Evolutionary conservation across 106 monocot species (phyloP), one percentile per base, ranked within the genome.

Genomic region (Acorus calamus): DNA sequence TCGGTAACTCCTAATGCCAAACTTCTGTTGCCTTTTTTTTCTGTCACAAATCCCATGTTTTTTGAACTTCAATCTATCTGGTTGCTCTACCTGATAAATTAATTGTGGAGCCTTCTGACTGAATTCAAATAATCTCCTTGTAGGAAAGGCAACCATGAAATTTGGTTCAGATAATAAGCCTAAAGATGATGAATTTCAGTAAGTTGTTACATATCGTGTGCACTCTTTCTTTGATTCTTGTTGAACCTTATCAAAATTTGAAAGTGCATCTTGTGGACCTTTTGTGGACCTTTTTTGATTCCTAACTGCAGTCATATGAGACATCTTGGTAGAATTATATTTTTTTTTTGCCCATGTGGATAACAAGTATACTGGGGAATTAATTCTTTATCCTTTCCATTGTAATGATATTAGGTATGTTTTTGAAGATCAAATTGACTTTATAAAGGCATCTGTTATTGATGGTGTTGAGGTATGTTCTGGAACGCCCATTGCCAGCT

Each of bases 341-440:
- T 28, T 28, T 28, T 28, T 28, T 28, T 28, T 28, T 28, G 28
- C 28, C 28, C 28, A 0, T 28, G 28, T 28, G 28, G 28, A 28
- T 28, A 28, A 28, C 28, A 28, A 28, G 28, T 28, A 28, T 28
- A 28, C 28, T 28, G 28, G 28, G 28, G 28, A 28, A 28, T 28
- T 28, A 28, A 28, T 28, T 14, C 53, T 10, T 73, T 7, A 51
- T 46, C 49, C 8, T 64, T 11, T 59, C 4, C 4, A n/a, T 56
- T 53, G 45, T 56, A 11, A 53, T 44, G 53, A 53, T 52, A 50
- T 3, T 60, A 94, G 94, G 72, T 94, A 79, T 78, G 94, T 94
- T 28, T 94, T 94, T 74, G 94, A 94, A 73, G 90, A 94, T 80
- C 78, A 76, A 7, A 78, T 94, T 67, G 80, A 90, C 58, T 94